phyloP scores from a whole-genome alignment of 2,329 filamentous ascomycete species.

The Cladophialophora yegresii region DNA sequence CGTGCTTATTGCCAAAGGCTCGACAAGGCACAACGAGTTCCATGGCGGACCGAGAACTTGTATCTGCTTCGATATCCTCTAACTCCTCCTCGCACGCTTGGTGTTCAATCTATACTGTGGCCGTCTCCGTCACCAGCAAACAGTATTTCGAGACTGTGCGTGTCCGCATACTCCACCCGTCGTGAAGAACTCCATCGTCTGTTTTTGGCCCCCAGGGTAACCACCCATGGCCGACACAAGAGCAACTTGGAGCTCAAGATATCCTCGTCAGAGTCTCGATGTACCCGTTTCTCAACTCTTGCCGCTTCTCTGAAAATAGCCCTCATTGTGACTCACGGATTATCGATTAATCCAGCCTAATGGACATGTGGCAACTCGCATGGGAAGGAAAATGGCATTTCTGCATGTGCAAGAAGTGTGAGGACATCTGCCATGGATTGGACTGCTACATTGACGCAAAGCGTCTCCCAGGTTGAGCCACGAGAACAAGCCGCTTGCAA shows the following conservation, averaged over 20 bases:
- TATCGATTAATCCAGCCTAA: conserved; percentile 41
- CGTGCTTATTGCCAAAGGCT: neutral
- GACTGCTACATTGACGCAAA: neutral
- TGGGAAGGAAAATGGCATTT: conserved; percentile 21
- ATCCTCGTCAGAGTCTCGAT: conserved; percentile 26
- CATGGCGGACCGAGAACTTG: neutral
- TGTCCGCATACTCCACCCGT: conserved; percentile 20
- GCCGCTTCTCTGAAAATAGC: conserved; percentile 9
- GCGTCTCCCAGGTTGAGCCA: neutral
- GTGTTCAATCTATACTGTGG: neutral
- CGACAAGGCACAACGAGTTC: neutral
- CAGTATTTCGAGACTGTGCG: conserved; percentile 16
- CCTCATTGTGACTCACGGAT: conserved; percentile 22
- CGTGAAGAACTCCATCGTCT: conserved; percentile 14
- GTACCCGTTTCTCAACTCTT: conserved; percentile 13
- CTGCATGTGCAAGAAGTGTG: conserved; percentile 17
- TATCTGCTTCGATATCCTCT: neutral
- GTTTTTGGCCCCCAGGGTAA: conserved; percentile 22
- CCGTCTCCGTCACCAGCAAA: neutral
- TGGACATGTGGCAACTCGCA: conserved; percentile 26
- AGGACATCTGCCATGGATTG: neutral
- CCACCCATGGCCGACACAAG: conserved; percentile 14
- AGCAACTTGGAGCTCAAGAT: conserved; percentile 15
- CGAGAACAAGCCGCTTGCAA: neutral
- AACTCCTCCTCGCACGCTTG: neutral